These are phyloP conservation scores for Pichia sp. DNA, from an alignment of 1,139 yeast genomes.

Conservation along the genomic window DNA sequence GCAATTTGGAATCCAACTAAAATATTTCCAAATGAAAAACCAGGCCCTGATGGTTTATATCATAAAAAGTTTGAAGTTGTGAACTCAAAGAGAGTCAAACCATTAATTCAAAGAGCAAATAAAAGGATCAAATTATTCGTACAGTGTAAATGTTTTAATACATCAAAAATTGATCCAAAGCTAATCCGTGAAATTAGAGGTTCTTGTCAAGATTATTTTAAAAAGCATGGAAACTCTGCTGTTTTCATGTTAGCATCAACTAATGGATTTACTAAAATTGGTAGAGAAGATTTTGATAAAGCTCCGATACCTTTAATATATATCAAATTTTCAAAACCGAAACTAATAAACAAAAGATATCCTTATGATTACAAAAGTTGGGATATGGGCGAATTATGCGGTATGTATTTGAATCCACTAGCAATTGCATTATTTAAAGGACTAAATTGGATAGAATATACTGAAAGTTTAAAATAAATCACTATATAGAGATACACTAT, in stretches of 20 bases:
- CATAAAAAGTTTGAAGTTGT: slow-evolving; percentile 16
- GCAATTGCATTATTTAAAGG: slow-evolving; percentile 39
- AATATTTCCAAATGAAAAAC: slow-evolving; percentile 13
- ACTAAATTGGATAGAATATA: slow-evolving; percentile 27
- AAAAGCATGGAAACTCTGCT: slow-evolving; percentile 44
- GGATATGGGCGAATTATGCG: slow-evolving; percentile 33
- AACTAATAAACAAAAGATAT: slow-evolving; percentile 18
- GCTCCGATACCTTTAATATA: slow-evolving; percentile 49
- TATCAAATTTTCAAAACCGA: slow-evolving; percentile 35
- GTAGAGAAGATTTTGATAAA: slow-evolving; percentile 46
- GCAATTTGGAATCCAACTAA: slow-evolving; percentile 50
- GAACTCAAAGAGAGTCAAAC: slow-evolving; percentile 26
- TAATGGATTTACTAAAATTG: slow-evolving; percentile 52
- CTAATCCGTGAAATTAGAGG: slow-evolving; percentile 31
- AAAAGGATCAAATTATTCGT: slow-evolving; percentile 22
- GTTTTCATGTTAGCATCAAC: slow-evolving; percentile 52
- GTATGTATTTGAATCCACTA: slow-evolving; percentile 40
- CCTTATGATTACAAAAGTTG: slow-evolving; percentile 38
- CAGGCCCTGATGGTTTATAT: background rate
- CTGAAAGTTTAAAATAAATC: slow-evolving; percentile 1
- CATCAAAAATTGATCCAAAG: slow-evolving; percentile 26
- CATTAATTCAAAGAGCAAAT: slow-evolving; percentile 20
- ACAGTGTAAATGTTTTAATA: slow-evolving; percentile 26
- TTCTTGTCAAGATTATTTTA: slow-evolving; percentile 20
- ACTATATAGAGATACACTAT: background rate